phyloP scores from a whole-genome alignment of 768 basidiomycete species.

The Serendipita vermifera region DNA sequence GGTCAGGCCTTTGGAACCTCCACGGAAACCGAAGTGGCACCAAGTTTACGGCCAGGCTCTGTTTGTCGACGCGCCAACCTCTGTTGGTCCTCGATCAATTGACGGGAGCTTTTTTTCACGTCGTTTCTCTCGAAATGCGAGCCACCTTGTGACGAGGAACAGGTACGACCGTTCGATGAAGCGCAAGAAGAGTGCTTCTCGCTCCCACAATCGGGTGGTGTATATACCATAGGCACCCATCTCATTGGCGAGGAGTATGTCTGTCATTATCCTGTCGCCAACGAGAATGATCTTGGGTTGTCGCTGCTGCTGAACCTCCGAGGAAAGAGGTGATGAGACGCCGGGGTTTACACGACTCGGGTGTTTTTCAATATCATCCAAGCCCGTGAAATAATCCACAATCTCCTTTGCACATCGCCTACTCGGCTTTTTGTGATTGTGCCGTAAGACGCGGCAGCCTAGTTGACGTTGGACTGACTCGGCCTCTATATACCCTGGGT shows the following conservation, averaged over 20 bases:
- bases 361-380: no score
- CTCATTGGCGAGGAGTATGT: constrained; percentile 74
- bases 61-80: no score
- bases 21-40: no score
- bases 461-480: constrained; percentile 23
- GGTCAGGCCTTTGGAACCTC: no score
- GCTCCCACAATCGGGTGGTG: constrained; percentile 19
- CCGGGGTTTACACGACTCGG: not conserved
- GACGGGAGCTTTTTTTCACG: no score
- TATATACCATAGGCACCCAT: constrained; percentile 28
- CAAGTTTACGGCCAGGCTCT: no score
- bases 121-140: no score
- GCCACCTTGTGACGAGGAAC: not conserved
- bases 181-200: constrained; percentile 16
- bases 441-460: constrained; percentile 82
- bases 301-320: no score
- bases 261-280: constrained; percentile 88
- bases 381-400: constrained; percentile 59
- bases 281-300: constrained; percentile 81
- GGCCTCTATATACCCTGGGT: constrained; percentile 70
- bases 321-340: not conserved
- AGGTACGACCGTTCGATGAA: constrained; percentile 7
- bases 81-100: no score
- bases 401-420: constrained; percentile 63
- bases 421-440: constrained; percentile 64